These are phyloP conservation scores for Backusella tuberculispora DNA, from an alignment of 192 early-diverging fungal genomes.

Conservation along the genomic window DNA sequence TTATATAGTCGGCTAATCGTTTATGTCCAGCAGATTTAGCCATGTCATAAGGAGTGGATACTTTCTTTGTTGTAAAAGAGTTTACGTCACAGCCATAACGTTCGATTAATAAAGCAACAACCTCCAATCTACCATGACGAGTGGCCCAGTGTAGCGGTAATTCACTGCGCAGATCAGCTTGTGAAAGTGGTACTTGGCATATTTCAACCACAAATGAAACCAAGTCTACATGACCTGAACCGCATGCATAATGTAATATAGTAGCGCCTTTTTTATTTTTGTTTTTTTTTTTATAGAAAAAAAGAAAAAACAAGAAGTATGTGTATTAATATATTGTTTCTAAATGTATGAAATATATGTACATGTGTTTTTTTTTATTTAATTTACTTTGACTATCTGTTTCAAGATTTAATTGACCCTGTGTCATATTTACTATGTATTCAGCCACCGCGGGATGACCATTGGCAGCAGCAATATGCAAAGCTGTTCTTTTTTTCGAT, in stretches of 20 bases:
- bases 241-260: conserved; percentile 42
- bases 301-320: background rate
- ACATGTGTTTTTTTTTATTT: too few species aligned
- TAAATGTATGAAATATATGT: background rate
- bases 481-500: conserved; percentile 31
- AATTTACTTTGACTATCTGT: conserved; percentile 25
- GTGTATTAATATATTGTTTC: background rate
- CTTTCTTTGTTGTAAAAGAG: conserved; percentile 31
- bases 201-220: conserved; percentile 31
- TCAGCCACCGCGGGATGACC: conserved; percentile 31
- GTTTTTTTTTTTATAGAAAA: too few species aligned
- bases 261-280: conserved; percentile 40
- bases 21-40: conserved; percentile 32
- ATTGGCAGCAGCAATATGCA: conserved; percentile 34
- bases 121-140: conserved; percentile 34
- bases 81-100: conserved; percentile 35
- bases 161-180: conserved; percentile 34
- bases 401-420: conserved; percentile 28
- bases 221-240: conserved; percentile 31
- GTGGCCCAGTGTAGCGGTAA: conserved; percentile 41
- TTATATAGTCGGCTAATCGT: conserved; percentile 32
- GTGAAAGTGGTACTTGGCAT: conserved; percentile 26
- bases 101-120: conserved; percentile 31
- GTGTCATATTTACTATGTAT: conserved; percentile 29
- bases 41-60: conserved; percentile 36